A percentile compares a stretch with the other conserved stretches of the same genome.
Conservation (phyloP, 805 yeast genomes). For the Metschnikowia lachancei region DNA sequence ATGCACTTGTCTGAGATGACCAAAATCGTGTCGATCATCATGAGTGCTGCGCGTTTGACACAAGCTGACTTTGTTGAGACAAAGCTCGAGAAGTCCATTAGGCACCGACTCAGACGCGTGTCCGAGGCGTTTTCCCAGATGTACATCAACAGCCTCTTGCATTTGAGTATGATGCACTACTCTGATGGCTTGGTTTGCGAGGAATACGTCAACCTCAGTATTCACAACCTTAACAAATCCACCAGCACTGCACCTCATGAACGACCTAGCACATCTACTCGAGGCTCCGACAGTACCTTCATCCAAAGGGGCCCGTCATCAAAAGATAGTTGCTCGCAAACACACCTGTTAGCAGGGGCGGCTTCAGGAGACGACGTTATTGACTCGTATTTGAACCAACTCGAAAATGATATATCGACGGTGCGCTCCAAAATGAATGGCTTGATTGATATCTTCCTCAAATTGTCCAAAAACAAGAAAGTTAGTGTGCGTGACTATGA, state of each 20-base stretch:
- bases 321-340: constrained; percentile 5
- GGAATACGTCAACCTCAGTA: constrained; percentile 33
- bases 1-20: constrained; percentile 54
- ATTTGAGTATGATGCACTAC: constrained; percentile 44
- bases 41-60: constrained; percentile 53
- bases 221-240: constrained; percentile 25
- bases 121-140: constrained; percentile 58
- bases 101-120: constrained; percentile 50
- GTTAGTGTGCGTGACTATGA: constrained; percentile 36
- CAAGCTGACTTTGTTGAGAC: constrained; percentile 49
- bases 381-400: constrained; percentile 34
- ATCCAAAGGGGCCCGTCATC: constrained; percentile 1
- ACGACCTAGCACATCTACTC: constrained; percentile 10
- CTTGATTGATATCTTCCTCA: constrained; percentile 29
- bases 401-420: constrained; percentile 38
- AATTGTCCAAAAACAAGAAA: constrained; percentile 33
- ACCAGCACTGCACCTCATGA: constrained; percentile 15
- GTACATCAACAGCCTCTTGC: constrained; percentile 63
- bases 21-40: constrained; percentile 50
- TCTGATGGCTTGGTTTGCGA: constrained; percentile 23
- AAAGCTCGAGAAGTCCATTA: constrained; percentile 46
- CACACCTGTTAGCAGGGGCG: constrained; percentile 11
- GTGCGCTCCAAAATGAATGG: constrained; percentile 33
- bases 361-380: constrained; percentile 14
- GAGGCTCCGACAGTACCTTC: constrained; percentile 15